Percentiles rank a stretch among this genome's conserved stretches.
These are phyloP conservation scores for Neocucurbitaria cava DNA, from an alignment of 2,329 filamentous ascomycete genomes.

Conservation along the genomic window DNA sequence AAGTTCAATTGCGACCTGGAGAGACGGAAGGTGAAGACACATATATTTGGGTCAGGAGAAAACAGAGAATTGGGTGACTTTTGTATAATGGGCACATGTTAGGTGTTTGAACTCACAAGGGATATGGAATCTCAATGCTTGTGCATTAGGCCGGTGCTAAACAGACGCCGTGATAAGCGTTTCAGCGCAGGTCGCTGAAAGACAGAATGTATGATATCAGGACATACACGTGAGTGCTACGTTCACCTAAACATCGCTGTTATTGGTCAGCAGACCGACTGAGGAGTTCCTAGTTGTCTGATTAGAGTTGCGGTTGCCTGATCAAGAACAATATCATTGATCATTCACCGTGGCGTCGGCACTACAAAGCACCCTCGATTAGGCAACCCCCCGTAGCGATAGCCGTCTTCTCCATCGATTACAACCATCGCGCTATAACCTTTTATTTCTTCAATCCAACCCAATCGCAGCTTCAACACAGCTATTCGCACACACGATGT, in stretches of 20 bases:
- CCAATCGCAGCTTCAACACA: not conserved
- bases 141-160: too few species aligned
- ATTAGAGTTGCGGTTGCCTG: not conserved
- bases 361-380: too few species aligned
- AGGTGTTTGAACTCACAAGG: too few species aligned
- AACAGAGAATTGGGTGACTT: conserved; percentile 36
- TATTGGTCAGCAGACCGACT: not conserved
- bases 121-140: too few species aligned
- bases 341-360: not conserved
- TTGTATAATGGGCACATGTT: not conserved
- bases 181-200: too few species aligned
- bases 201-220: too few species aligned
- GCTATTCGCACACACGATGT: not conserved
- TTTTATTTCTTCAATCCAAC: too few species aligned
- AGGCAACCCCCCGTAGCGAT: too few species aligned
- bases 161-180: too few species aligned
- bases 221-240: not conserved
- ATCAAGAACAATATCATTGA: not conserved
- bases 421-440: too few species aligned
- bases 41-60: conserved; percentile 45
- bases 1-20: conserved; percentile 60
- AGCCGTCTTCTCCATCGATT: too few species aligned
- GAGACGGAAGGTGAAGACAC: conserved; percentile 4
- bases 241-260: not conserved
- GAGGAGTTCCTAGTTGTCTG: not conserved